phyloP scores from a whole-genome alignment of 1,139 yeast genomes.

The Blastobotrys petasosporus region DNA sequence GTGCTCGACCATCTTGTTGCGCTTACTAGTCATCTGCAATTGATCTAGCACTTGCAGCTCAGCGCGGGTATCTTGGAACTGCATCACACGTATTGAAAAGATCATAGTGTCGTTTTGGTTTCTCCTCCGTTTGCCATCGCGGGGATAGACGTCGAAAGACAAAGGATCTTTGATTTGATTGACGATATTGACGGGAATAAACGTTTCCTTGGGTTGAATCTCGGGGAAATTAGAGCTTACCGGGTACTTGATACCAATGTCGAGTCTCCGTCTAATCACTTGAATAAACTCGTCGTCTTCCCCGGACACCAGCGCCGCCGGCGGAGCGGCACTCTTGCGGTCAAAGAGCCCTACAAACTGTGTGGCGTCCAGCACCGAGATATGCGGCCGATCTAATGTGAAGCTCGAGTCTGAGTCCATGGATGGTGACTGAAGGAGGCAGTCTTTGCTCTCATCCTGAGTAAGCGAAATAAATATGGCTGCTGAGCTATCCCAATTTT shows the following conservation, averaged over 20 bases:
- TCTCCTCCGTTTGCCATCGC: slow-evolving; percentile 3
- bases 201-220: background rate
- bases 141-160: background rate
- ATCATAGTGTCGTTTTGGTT: background rate
- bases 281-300: background rate
- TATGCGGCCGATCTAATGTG: slow-evolving; percentile 19
- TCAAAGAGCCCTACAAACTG: slow-evolving; percentile 4
- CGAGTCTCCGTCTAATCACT: slow-evolving; percentile 2
- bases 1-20: slow-evolving; percentile 1
- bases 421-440: background rate
- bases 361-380: slow-evolving; percentile 9
- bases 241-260: slow-evolving; percentile 6
- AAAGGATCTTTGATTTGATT: background rate
- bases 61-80: slow-evolving; percentile 6
- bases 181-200: slow-evolving; percentile 1
- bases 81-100: slow-evolving; percentile 5
- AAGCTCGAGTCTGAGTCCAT: slow-evolving; percentile 22
- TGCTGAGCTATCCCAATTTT: background rate
- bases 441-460: background rate
- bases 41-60: slow-evolving; percentile 5
- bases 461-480: background rate
- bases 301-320: background rate
- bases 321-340: background rate
- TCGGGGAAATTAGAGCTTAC: background rate
- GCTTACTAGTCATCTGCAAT: slow-evolving; percentile 1